Percentiles rank a stretch among this genome's conserved stretches.
Conservation (phyloP, 495 filamentous ascomycete genomes). For the Podospora bellae-mahoneyi region DNA sequence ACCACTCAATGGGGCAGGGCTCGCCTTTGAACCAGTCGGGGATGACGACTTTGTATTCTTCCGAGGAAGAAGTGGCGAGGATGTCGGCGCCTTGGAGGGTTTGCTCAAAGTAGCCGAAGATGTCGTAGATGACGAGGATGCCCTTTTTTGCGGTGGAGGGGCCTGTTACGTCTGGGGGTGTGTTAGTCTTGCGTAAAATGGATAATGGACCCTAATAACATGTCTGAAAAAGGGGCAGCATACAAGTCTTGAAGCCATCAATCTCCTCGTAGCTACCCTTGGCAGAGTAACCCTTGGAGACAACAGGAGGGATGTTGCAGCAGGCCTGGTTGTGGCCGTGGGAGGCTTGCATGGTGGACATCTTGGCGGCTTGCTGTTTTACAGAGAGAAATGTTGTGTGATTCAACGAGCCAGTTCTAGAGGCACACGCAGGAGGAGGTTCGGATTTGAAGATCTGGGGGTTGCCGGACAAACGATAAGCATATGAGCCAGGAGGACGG, state of each 20-base stretch:
- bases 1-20: conserved; percentile 55
- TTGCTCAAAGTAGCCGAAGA: conserved; percentile 71
- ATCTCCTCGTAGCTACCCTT: conserved; percentile 64
- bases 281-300: conserved; percentile 56
- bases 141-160: conserved; percentile 54
- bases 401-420: not conserved
- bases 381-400: not conserved
- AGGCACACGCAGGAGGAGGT: not conserved
- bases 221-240: not conserved
- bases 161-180: conserved; percentile 58
- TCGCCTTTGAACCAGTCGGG: conserved; percentile 67
- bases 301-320: conserved; percentile 69
- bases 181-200: not conserved
- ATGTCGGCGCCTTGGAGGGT: conserved; percentile 70
- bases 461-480: conserved; percentile 17
- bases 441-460: conserved; percentile 2
- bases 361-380: conserved; percentile 33
- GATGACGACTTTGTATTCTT: conserved; percentile 63
- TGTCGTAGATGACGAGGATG: conserved; percentile 64
- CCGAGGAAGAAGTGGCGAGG: conserved; percentile 52
- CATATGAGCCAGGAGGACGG: conserved; percentile 14
- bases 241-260: conserved; percentile 68
- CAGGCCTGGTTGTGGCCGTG: conserved; percentile 57
- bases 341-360: conserved; percentile 50
- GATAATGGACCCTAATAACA: too few relatives aligned